Percentiles rank a stretch among this genome's conserved stretches.
Conservation (phyloP, 495 filamentous ascomycete species). For the Aspergillus homomorphus region DNA sequence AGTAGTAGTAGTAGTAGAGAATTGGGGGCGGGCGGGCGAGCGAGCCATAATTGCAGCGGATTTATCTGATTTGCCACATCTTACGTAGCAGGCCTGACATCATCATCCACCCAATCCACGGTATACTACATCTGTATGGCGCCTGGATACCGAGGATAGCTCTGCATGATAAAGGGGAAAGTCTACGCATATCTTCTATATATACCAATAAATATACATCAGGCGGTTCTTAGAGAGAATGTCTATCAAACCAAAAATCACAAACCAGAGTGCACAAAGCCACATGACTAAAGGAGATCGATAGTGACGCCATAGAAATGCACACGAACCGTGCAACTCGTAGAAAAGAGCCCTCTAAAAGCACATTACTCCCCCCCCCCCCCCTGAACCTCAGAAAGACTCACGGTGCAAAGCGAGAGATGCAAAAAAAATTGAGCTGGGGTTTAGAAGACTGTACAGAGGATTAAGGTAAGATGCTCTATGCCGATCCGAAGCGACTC, state of each 20-base stretch:
- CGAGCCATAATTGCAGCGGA: no score
- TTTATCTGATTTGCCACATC: neutral
- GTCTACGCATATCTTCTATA: neutral
- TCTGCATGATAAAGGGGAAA: neutral
- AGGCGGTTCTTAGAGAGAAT: neutral
- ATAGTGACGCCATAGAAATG: neutral
- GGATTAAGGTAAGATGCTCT: neutral
- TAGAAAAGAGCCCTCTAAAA: neutral
- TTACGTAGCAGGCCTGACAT: neutral
- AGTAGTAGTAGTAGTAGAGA: no score
- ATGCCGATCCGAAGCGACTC: conserved; percentile 36
- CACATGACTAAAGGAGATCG: neutral
- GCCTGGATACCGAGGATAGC: neutral
- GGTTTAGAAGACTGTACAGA: neutral
- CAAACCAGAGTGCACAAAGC: neutral
- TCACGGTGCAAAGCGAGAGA: neutral
- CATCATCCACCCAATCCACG: neutral
- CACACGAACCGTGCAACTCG: neutral
- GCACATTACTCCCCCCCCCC: neutral
- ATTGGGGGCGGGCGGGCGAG: no score
- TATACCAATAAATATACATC: neutral
- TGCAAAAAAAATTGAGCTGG: neutral
- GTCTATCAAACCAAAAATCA: neutral
- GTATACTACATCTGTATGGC: neutral
- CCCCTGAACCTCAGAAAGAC: no score